Percentiles rank a stretch among this genome's conserved stretches.
Evolutionary conservation across 768 basidiomycete species (phyloP).

Genomic region (Lactifluus echinatus): DNA sequence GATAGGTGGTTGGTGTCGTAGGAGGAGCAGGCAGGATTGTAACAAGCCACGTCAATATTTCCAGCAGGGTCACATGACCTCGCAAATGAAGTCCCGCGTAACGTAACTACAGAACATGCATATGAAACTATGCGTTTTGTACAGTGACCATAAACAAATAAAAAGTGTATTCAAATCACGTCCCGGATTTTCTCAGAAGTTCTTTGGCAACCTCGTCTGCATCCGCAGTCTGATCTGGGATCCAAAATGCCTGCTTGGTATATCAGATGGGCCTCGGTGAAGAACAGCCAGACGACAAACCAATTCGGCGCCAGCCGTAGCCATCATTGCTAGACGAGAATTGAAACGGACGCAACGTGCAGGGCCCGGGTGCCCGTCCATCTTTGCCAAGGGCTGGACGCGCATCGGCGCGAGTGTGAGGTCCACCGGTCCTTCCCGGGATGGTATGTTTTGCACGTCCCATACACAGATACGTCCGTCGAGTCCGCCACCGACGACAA

Average conservation of each 20-base stretch:
- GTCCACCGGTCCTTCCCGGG: constrained; percentile 44
- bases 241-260: constrained; percentile 49
- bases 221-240: constrained; percentile 60
- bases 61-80: constrained; percentile 10
- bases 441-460: constrained; percentile 66
- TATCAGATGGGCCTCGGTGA: not conserved
- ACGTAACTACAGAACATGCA: too few relatives aligned
- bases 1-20: not conserved
- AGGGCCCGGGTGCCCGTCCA: constrained; percentile 80
- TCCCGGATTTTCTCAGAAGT: constrained; percentile 46
- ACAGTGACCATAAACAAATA: not conserved
- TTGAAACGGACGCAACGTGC: constrained; percentile 86
- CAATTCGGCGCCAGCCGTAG: constrained; percentile 73
- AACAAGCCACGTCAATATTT: constrained; percentile 1
- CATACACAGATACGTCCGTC: constrained; percentile 83
- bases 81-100: too few relatives aligned
- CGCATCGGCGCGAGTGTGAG: constrained; percentile 43
- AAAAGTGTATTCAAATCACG: not conserved
- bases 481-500: constrained; percentile 72
- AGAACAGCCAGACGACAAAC: constrained; percentile 35
- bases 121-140: too few relatives aligned
- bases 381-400: constrained; percentile 39
- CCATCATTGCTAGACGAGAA: constrained; percentile 83
- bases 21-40: too few relatives aligned
- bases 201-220: constrained; percentile 65